A percentile compares a stretch with the other conserved stretches of the same genome.
These are phyloP conservation scores for Golubevia pallescens DNA, from an alignment of 1,284 basidiomycete species.

Conservation along the genomic window DNA sequence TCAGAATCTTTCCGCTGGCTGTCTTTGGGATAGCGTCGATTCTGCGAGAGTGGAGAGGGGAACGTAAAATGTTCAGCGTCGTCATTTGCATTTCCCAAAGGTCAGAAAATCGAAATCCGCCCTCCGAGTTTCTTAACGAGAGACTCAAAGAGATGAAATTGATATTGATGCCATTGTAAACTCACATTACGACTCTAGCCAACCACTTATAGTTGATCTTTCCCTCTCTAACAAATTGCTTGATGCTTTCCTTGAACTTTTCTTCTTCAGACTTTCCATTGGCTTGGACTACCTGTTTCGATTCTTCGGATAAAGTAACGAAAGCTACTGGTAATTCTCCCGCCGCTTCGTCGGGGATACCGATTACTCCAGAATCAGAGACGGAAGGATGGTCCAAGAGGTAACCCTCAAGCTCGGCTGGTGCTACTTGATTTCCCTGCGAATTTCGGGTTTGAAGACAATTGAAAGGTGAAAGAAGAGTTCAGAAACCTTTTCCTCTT, in stretches of 20 bases:
- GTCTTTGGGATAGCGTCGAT: conserved; percentile 44
- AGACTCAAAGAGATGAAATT: too few species aligned
- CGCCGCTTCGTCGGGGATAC: conserved; percentile 72
- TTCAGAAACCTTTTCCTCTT: too few species aligned
- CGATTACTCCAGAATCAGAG: conserved; percentile 75
- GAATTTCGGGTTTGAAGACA: too few species aligned
- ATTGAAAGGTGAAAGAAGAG: too few species aligned
- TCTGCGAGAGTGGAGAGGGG: conserved; percentile 7
- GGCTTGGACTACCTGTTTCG: conserved; percentile 12
- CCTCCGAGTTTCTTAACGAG: too few species aligned
- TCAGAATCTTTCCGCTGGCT: conserved; percentile 42
- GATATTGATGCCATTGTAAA: conserved; percentile 1
- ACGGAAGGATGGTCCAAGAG: conserved; percentile 76
- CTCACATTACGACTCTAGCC: conserved; percentile 40
- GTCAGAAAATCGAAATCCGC: too few species aligned
- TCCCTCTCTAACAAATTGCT: conserved; percentile 40
- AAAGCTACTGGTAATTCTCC: conserved; percentile 49
- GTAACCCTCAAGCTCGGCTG: conserved; percentile 77
- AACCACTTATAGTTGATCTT: conserved; percentile 48
- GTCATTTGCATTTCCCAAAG: background rate
- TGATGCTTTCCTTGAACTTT: conserved; percentile 31
- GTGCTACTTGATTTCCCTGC: conserved; percentile 62
- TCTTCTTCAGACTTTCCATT: conserved; percentile 21
- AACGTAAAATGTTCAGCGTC: background rate
- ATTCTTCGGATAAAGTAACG: conserved; percentile 28